Evolutionary conservation across 805 yeast species (phyloP), one percentile per base, ranked within the genome.

Genomic region (Kurtzmaniella fragi): DNA sequence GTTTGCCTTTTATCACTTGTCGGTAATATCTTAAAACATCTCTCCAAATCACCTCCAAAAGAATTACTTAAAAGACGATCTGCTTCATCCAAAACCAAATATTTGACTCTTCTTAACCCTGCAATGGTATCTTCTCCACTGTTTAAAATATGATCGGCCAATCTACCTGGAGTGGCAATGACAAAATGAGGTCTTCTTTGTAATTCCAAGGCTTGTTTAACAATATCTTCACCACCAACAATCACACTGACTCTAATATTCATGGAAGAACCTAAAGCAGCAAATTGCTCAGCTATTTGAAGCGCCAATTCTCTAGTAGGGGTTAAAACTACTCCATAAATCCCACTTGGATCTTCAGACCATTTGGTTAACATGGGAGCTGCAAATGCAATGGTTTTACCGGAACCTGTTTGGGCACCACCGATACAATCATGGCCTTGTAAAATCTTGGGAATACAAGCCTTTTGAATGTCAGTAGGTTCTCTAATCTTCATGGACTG

Each of bases 361-460:
- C 98, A 93, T 54, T 83, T 74, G 1, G 95, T 79, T 40, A 93
- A 68, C 87, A 93, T 91, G 2, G 99, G 99, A n/a, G 88, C 95
- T 1, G 91, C 98, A 72, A 93, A 93, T 1, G 98, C 96, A 16
- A 93, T 80, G 1, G 99, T 93, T 58, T 93, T 93, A 75, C 99
- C 99, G 13, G 95, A 83, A 62, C 99, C 99, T 0, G 99, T 93
- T 59, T 85, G 85, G 26, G 99, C 99, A 32, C 99, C 99, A 37
- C 99, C 99, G 38, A 93, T 91, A 62, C 96, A 90, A 59, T 90
- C 96, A 49, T 81, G 75, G 6, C 95, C 97, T 31, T 70, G 71
- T 29, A 93, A 57, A 41, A 93, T 85, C 41, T 82, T 77, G 1
- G 98, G 98, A 34, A 93, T 91, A 56, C 96, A 88, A 3, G 88